These are phyloP conservation scores for Golubevia pallescens DNA, from an alignment of 1,284 basidiomycete genomes.

Conservation along the genomic window DNA sequence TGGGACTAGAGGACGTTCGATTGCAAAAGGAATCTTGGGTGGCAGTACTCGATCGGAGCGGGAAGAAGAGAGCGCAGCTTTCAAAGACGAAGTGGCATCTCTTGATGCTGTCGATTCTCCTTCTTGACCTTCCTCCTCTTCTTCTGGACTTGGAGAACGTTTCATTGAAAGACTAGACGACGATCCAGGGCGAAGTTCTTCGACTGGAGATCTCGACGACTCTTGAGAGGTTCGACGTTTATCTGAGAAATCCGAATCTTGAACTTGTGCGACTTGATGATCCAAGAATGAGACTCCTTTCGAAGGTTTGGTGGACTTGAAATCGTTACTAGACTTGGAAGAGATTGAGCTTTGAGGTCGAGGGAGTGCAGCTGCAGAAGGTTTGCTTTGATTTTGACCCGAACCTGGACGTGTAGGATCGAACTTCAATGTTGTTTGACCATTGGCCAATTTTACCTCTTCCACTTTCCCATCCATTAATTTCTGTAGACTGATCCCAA, in stretches of 20 bases:
- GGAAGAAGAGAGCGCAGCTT: too few relatives aligned
- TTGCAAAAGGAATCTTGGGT: too few relatives aligned
- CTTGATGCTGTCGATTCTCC: background rate
- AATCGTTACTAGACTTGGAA: background rate
- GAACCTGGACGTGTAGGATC: too few relatives aligned
- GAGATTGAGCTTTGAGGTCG: slow-evolving; percentile 10
- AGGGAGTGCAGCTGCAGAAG: slow-evolving; percentile 21
- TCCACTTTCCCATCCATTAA: slow-evolving; percentile 27
- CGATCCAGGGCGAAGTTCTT: background rate
- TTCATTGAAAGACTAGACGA: background rate
- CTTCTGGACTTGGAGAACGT: background rate
- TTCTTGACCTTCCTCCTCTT: background rate
- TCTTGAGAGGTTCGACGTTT: background rate
- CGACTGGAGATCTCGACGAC: too few relatives aligned
- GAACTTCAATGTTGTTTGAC: too few relatives aligned
- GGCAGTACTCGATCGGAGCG: too few relatives aligned
- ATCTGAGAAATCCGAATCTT: background rate
- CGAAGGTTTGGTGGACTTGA: background rate
- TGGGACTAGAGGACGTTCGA: background rate
- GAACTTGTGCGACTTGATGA: background rate
- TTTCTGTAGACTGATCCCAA: slow-evolving; percentile 49
- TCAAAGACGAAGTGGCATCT: background rate
- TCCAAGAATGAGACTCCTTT: background rate
- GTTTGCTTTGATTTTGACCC: slow-evolving; percentile 12
- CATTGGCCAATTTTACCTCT: too few relatives aligned